Base-by-base conservation (phyloP, 495 filamentous ascomycete genomes). In the Collariella sp. region DNA sequence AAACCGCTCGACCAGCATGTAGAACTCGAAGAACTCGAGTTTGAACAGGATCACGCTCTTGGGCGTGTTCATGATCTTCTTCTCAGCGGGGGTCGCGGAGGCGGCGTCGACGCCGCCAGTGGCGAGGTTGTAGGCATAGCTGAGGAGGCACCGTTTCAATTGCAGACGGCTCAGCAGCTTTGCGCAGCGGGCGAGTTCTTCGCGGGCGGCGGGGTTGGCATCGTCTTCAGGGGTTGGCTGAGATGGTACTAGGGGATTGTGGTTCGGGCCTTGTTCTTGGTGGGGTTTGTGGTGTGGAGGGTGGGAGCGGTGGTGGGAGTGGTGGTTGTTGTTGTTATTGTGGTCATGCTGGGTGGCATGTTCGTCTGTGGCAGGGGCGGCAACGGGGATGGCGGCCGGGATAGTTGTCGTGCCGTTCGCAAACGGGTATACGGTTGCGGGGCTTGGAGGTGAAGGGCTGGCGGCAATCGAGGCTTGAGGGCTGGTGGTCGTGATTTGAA, bases 21-120 rank as follows among this genome's bases (percentile, higher is more conserved):
- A 85, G 69, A 79, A 86, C 55, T 86, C 83, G 67, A 83, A 79
- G 56, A 85, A 86, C 57, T 86, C 83, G 7, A 85, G 68, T 62
- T 85, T 84, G 70, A 86, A 86, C 75, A n/a, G n/a, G n/a, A n/a
- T n/a, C n/a, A n/a, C n/a, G n/a, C n/a, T n/a, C n/a, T n/a, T n/a
- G n/a, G n/a, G n/a, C n/a, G n/a, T n/a, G n/a, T n/a, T n/a, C n/a
- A 84, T 84, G 26, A 79, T 74, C 58, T 83, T 78, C 0, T 72
- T 70, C 20, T 80, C 70, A 10, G 59, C 18, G 51, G 60, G 3
- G 45, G 26, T 35, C 43, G 45, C 31, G 53, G 56, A 39, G 56
- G 42, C 43, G 39, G 62, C 62, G 46, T 57, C 64, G 9, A 42
- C 38, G 23, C 59, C 66, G 18, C 67, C 55, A 3, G 73, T 73